Evolutionary conservation across 371 early-diverging fungal species (phyloP).

Genomic region (Apophysomyces sp.): DNA sequence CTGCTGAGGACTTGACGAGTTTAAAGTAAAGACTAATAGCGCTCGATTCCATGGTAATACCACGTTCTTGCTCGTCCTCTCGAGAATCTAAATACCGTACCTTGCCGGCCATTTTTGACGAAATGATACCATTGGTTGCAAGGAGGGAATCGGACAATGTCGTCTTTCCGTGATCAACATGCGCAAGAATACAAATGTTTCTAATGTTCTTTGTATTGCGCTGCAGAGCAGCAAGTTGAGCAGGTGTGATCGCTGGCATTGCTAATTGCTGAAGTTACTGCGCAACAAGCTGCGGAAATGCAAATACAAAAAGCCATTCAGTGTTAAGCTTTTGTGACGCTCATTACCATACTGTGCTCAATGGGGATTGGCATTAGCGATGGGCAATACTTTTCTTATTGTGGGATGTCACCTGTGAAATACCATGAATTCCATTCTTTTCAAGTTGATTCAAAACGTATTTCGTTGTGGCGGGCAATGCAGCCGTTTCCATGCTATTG

Average conservation of each 20-base stretch:
- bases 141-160: constrained; percentile 98
- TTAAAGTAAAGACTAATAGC: constrained; percentile 93
- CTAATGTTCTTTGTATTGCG: constrained; percentile 70
- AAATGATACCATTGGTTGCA: constrained; percentile 97
- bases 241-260: constrained; percentile 67
- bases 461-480: too few species aligned
- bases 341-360: too few species aligned
- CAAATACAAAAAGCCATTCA: too few species aligned
- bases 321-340: too few species aligned
- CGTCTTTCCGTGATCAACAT: constrained; percentile 99
- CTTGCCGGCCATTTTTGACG: constrained; percentile 95
- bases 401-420: too few species aligned
- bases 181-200: constrained; percentile 97
- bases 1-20: constrained; percentile 43
- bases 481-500: too few species aligned
- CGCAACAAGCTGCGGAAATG: background rate
- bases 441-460: too few species aligned
- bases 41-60: constrained; percentile 99
- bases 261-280: background rate
- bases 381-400: too few species aligned
- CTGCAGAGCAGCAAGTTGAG: constrained; percentile 65
- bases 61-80: constrained; percentile 99
- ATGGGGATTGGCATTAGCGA: too few species aligned
- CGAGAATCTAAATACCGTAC: constrained; percentile 98
- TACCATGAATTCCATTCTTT: too few species aligned